phyloP scores from a whole-genome alignment of 306 rosid species.

The Castanea sativa region DNA sequence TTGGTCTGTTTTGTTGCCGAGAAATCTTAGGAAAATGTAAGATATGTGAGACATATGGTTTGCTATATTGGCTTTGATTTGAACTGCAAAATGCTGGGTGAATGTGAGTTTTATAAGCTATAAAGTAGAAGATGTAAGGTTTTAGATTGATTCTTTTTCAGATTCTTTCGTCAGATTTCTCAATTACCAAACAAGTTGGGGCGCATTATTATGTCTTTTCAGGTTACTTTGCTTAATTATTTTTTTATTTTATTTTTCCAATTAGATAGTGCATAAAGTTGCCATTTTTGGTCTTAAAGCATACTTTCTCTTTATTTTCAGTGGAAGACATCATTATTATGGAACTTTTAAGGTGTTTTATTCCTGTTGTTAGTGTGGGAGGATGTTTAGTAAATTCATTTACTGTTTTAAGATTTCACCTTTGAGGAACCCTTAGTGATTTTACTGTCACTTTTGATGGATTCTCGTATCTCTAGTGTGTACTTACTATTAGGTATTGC shows the following conservation, averaged over 20 bases:
- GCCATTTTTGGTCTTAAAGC: constrained; percentile 11
- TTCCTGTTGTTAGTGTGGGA: constrained; percentile 21
- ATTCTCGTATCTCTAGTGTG: not conserved
- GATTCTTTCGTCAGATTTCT: constrained; percentile 10
- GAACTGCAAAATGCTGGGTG: not conserved
- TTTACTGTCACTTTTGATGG: not conserved
- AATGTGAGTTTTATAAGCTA: constrained; percentile 9
- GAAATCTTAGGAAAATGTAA: constrained; percentile 2
- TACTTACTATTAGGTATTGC: not conserved
- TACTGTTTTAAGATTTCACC: constrained; percentile 2
- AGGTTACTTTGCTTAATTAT: constrained; percentile 4
- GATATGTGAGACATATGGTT: not conserved
- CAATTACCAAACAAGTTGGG: constrained; percentile 9
- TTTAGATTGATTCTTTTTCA: constrained; percentile 5
- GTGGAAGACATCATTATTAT: constrained; percentile 41
- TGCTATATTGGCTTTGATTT: constrained; percentile 5
- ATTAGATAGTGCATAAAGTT: constrained; percentile 9
- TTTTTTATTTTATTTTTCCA: constrained; percentile 3
- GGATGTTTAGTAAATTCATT: constrained; percentile 1
- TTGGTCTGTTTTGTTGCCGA: constrained; percentile 21
- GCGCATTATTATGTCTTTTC: constrained; percentile 10
- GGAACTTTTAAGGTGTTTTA: constrained; percentile 13
- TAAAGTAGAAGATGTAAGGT: constrained; percentile 3
- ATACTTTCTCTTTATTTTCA: constrained; percentile 31
- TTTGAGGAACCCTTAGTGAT: constrained; percentile 4